phyloP scores from a whole-genome alignment of 2,329 filamentous ascomycete genomes.

The Pseudogymnoascus sp. region DNA sequence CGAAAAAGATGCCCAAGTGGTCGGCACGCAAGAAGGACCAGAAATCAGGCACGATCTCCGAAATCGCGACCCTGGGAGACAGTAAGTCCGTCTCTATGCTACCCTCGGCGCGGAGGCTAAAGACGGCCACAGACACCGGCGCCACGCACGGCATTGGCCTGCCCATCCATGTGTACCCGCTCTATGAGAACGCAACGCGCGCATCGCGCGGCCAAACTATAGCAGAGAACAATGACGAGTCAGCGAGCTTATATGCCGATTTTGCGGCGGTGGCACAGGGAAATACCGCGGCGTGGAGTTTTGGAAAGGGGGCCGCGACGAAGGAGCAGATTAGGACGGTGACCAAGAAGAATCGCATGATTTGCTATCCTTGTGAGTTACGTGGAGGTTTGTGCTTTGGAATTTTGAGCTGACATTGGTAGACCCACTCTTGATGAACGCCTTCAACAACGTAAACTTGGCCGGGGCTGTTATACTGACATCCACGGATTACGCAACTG shows the following conservation, averaged over 20 bases:
- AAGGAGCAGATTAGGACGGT: conserved; percentile 46
- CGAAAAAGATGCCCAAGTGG: conserved; percentile 53
- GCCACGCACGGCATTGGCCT: conserved; percentile 50
- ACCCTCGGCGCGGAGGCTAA: conserved; percentile 12
- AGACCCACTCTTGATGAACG: conserved; percentile 65
- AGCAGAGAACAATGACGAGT: conserved; percentile 50
- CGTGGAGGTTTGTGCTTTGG: not conserved
- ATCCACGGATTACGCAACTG: conserved; percentile 44
- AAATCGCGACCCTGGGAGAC: conserved; percentile 36
- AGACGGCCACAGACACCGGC: conserved; percentile 40
- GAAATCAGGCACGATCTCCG: conserved; percentile 42
- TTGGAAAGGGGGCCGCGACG: conserved; percentile 38
- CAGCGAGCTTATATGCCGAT: conserved; percentile 49
- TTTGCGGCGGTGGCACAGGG: conserved; percentile 50
- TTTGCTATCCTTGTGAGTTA: conserved; percentile 56
- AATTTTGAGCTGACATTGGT: conserved; percentile 15
- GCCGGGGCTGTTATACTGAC: conserved; percentile 55
- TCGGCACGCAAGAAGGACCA: conserved; percentile 40
- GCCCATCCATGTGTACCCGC: conserved; percentile 59
- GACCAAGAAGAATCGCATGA: conserved; percentile 54
- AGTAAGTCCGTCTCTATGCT: conserved; percentile 28
- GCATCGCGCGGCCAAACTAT: conserved; percentile 48
- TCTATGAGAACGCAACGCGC: conserved; percentile 58
- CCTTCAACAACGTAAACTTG: conserved; percentile 62
- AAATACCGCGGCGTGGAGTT: conserved; percentile 51